A percentile compares a stretch with the other conserved stretches of the same genome.
These are phyloP conservation scores for Mesotaenium endlicherianum DNA, from an alignment of 139 green algal species.

Conservation along the genomic window DNA sequence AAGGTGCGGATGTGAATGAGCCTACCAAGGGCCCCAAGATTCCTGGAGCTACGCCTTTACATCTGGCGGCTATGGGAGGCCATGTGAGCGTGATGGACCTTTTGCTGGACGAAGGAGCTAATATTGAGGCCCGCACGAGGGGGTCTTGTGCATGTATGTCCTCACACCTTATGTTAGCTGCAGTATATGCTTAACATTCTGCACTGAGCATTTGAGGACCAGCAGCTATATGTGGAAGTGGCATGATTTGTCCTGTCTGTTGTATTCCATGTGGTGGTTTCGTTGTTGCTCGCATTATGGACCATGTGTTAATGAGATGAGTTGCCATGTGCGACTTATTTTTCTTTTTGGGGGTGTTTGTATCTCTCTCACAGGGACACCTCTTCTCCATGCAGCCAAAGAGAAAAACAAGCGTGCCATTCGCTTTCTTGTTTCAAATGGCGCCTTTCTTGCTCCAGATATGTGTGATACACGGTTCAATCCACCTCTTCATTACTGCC, in stretches of 20 bases:
- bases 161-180: not conserved
- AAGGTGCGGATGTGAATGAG: constrained; percentile 11
- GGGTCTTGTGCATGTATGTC: constrained; percentile 14
- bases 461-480: constrained; percentile 26
- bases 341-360: not conserved
- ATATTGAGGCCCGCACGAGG: constrained; percentile 30
- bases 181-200: not conserved
- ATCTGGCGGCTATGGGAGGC: constrained; percentile 26
- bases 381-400: constrained; percentile 27
- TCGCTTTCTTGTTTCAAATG: constrained; percentile 8
- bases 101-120: constrained; percentile 21
- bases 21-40: constrained; percentile 5
- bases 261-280: not conserved
- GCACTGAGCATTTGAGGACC: not conserved
- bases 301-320: not conserved
- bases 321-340: not conserved
- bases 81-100: constrained; percentile 32
- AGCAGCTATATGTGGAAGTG: not conserved
- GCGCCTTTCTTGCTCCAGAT: constrained; percentile 7
- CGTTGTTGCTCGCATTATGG: not conserved
- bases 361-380: constrained; percentile 9
- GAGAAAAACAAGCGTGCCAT: constrained; percentile 7
- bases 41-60: constrained; percentile 19
- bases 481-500: constrained; percentile 42
- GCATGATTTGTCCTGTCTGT: not conserved